A percentile compares a stretch with the other conserved stretches of the same genome.
Conservation (phyloP, 2,329 filamentous ascomycete genomes). For the Trichoderma breve region DNA sequence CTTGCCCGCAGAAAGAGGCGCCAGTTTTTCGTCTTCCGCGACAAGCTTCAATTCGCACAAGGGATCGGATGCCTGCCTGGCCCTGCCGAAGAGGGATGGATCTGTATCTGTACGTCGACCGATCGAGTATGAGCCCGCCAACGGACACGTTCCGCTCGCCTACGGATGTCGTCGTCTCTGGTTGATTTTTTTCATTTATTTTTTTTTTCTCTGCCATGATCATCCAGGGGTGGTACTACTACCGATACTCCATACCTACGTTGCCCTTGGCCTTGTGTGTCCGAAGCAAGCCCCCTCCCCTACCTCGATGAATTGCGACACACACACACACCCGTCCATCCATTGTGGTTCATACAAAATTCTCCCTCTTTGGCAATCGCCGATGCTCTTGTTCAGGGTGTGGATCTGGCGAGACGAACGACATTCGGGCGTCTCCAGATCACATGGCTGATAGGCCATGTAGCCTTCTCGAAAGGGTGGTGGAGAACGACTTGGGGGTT, state of each 20-base stretch:
- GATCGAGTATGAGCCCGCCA: conserved; percentile 7
- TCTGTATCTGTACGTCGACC: conserved; percentile 18
- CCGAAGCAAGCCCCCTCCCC: background rate
- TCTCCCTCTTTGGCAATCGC: background rate
- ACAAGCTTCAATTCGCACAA: conserved; percentile 12
- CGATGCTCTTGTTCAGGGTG: background rate
- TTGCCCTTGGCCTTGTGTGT: background rate
- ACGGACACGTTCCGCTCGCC: conserved; percentile 8
- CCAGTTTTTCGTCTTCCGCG: conserved; percentile 1
- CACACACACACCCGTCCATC: conserved; percentile 10
- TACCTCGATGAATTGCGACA: background rate
- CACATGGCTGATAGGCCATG: conserved; percentile 17
- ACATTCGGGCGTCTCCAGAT: conserved; percentile 13
- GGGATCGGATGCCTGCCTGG: conserved; percentile 17
- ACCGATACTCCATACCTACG: background rate
- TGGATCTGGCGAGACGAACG: background rate
- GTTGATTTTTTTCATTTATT: background rate
- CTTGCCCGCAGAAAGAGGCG: background rate
- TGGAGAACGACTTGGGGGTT: background rate
- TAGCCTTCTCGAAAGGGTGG: conserved; percentile 10
- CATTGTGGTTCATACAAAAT: background rate
- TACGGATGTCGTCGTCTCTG: background rate
- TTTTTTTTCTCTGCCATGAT: background rate
- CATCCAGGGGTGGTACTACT: background rate
- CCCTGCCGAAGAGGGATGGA: conserved; percentile 10